Base-by-base conservation (phyloP, 495 filamentous ascomycete genomes). In the Aspergillus conjunctus region DNA sequence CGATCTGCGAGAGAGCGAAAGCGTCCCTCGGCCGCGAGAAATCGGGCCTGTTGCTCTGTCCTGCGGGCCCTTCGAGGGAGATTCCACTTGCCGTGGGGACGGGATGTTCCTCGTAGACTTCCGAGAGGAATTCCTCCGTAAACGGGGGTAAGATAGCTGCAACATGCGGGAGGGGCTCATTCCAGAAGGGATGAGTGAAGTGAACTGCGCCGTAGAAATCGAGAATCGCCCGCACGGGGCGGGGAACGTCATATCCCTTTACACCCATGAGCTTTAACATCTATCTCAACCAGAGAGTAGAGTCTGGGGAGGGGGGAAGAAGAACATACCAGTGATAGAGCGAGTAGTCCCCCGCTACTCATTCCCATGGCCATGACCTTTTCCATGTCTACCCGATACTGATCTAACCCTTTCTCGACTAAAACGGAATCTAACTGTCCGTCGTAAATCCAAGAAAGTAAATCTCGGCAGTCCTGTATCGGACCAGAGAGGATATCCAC, bases 131-230 rank as follows among this genome's bases (percentile, higher is more conserved):
- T 1, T 50, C 37, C 1, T 63, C 41, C 0, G 66, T 34, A 1
- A 65, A 51, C 15, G 63, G 45, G 0, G 68, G 74, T 0, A 75
- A 60, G 34, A 58, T 72, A 22, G 75, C 67, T 7, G 72, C 71
- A 68, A 92, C 87, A 48, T 81, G 79, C 1, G 91, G 90, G 18
- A 96, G 76, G 0, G 89, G 89, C 10, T 84, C 76, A 21, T 80
- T 77, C 75, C 80, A 87, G 34, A 91, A 67, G 17, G 72, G 65
- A 17, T 74, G 58, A 7, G 65, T 66, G 62, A 77, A 75, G 58
- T 74, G 63, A 0, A 69, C 70, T 12, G 74, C 63, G 56, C 72
- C 74, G 54, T 75, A 77, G 51, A 77, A 66, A 17, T 69, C 66
- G 26, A 77, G 68, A 30, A 77, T 75, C 34, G 74, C 73, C 15